Conservation (phyloP, 495 filamentous ascomycete genomes). For the Tetracladium setigerum region DNA sequence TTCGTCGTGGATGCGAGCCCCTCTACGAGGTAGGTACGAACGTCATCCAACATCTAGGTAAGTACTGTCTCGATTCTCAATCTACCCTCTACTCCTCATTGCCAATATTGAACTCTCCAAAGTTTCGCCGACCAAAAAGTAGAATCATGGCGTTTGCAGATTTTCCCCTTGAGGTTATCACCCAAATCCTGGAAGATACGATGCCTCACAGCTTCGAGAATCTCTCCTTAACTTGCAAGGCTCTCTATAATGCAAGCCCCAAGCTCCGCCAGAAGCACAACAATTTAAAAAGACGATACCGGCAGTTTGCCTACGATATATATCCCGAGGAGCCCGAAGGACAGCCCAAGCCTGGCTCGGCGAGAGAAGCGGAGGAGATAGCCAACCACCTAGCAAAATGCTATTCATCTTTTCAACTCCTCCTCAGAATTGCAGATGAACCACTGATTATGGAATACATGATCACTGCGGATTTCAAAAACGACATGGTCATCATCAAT, state of each 20-base stretch:
- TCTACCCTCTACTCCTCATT: too few relatives aligned
- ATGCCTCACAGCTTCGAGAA: conserved; percentile 31
- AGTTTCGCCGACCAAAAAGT: too few relatives aligned
- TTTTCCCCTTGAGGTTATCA: conserved; percentile 24
- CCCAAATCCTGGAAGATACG: conserved; percentile 20
- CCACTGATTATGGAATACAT: conserved; percentile 28
- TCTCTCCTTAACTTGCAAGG: conserved; percentile 27
- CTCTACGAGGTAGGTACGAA: too few relatives aligned
- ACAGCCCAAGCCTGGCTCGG: too few relatives aligned
- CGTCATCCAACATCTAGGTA: too few relatives aligned
- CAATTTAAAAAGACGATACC: not conserved
- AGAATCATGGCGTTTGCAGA: conserved; percentile 3
- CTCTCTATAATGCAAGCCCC: not conserved
- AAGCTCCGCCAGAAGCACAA: not conserved
- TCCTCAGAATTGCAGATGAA: conserved; percentile 25
- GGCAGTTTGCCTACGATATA: not conserved
- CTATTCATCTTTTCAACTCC: conserved; percentile 21
- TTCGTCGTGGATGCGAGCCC: too few relatives aligned
- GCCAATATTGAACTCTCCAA: too few relatives aligned
- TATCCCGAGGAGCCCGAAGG: too few relatives aligned
- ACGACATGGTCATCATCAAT: conserved; percentile 15
- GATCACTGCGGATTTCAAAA: conserved; percentile 20
- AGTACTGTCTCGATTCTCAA: too few relatives aligned
- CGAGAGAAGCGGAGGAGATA: too few relatives aligned
- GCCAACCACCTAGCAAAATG: not conserved